These are phyloP conservation scores for Wolfiporia cocos DNA, from an alignment of 1,284 basidiomycete genomes.

Conservation along the genomic window DNA sequence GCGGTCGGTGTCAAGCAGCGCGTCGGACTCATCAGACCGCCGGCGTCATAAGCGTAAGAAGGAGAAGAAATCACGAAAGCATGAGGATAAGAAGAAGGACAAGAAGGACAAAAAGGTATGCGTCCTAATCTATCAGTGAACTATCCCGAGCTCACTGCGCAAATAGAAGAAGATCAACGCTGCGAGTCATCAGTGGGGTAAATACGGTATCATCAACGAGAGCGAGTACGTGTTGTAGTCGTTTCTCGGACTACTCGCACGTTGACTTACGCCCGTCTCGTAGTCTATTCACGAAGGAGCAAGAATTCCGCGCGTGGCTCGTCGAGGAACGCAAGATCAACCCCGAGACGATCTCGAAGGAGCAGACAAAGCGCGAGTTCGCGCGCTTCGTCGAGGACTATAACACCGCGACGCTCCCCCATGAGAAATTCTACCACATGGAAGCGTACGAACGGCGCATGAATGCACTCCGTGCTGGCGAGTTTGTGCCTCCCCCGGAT, in stretches of 20 bases:
- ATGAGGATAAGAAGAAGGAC: constrained; percentile 55
- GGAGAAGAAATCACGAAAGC: constrained; percentile 39
- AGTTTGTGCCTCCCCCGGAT: constrained; percentile 62
- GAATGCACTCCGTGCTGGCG: constrained; percentile 75
- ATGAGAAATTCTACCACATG: constrained; percentile 91
- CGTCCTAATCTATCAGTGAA: background rate
- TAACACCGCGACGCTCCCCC: constrained; percentile 86
- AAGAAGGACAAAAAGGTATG: constrained; percentile 63
- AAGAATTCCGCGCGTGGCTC: constrained; percentile 86
- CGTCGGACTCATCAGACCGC: constrained; percentile 33
- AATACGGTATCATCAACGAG: constrained; percentile 81
- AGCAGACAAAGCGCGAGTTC: constrained; percentile 82
- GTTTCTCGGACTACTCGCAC: background rate
- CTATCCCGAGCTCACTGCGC: constrained; percentile 2
- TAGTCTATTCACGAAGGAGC: constrained; percentile 73
- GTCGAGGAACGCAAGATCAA: constrained; percentile 86
- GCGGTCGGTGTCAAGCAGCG: constrained; percentile 27
- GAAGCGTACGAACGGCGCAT: constrained; percentile 75
- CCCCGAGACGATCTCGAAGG: constrained; percentile 79
- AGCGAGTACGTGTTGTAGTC: constrained; percentile 56
- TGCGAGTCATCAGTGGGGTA: constrained; percentile 76
- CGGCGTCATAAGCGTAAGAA: constrained; percentile 36
- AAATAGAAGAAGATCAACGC: constrained; percentile 44
- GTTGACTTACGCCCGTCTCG: background rate
- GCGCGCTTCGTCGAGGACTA: constrained; percentile 76